Evolutionary conservation across 2,329 filamentous ascomycete genomes (phyloP).

Genomic region (Ceratocystis eucalypticola): DNA sequence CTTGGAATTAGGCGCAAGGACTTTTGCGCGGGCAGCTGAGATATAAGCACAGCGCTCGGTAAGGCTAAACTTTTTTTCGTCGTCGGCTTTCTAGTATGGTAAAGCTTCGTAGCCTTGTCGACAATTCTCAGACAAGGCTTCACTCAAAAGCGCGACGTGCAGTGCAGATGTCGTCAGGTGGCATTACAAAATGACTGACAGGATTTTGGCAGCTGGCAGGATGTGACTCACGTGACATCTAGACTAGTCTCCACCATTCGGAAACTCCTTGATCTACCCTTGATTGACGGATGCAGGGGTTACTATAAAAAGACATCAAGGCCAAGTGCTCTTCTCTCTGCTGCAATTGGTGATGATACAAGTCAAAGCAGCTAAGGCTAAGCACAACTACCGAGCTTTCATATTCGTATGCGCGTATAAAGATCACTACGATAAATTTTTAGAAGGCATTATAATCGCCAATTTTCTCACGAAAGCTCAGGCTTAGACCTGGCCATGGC

Average conservation of each 20-base stretch:
- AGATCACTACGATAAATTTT: too few relatives aligned
- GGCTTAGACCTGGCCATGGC: too few relatives aligned
- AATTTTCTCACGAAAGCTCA: neutral
- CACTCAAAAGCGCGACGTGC: neutral
- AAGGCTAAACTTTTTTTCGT: neutral
- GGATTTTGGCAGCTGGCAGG: neutral
- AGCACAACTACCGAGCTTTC: neutral
- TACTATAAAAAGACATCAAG: neutral
- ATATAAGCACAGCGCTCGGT: neutral
- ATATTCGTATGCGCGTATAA: too few relatives aligned
- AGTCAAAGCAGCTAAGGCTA: neutral
- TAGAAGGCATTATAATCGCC: too few relatives aligned
- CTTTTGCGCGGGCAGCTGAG: neutral
- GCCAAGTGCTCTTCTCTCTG: neutral
- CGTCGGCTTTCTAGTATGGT: neutral
- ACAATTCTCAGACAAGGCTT: neutral
- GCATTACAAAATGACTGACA: neutral
- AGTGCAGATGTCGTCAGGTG: neutral
- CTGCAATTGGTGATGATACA: neutral
- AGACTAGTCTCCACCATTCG: neutral
- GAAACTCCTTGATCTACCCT: neutral
- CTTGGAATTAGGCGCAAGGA: neutral
- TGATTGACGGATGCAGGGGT: constrained; percentile 1
- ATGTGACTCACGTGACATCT: neutral
- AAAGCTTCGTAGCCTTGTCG: constrained; percentile 6